Evolutionary conservation across 2,329 filamentous ascomycete species (phyloP).

Genomic region (Alternaria hordeiaustralica): DNA sequence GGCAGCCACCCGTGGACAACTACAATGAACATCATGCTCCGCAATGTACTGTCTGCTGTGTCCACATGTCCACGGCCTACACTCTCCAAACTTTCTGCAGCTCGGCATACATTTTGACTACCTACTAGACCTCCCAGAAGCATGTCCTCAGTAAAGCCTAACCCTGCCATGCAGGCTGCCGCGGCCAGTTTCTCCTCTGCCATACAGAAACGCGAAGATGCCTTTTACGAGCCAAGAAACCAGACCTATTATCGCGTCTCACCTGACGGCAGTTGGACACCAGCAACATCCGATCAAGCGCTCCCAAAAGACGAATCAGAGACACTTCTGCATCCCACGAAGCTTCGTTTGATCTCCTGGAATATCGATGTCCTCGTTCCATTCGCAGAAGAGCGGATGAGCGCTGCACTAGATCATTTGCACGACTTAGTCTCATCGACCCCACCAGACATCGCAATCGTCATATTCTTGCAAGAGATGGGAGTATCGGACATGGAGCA

Average conservation of each 20-base stretch:
- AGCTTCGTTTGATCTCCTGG: slow-evolving; percentile 52
- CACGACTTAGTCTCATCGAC: slow-evolving; percentile 32
- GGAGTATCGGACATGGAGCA: slow-evolving; percentile 52
- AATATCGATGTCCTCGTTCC: slow-evolving; percentile 58
- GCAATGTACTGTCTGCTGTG: background rate
- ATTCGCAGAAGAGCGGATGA: slow-evolving; percentile 50
- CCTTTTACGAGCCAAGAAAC: slow-evolving; percentile 21
- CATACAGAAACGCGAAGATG: background rate
- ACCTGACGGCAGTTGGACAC: background rate
- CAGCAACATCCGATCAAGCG: background rate
- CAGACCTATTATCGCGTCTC: slow-evolving; percentile 10
- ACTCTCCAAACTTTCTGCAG: background rate
- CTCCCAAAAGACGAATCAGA: background rate
- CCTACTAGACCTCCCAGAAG: background rate
- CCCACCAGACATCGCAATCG: slow-evolving; percentile 31
- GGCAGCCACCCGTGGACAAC: background rate
- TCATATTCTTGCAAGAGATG: slow-evolving; percentile 64
- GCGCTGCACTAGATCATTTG: slow-evolving; percentile 50
- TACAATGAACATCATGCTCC: background rate
- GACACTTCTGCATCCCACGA: slow-evolving; percentile 5
- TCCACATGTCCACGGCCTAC: background rate
- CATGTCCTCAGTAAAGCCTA: background rate
- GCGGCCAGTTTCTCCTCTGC: background rate
- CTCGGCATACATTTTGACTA: background rate
- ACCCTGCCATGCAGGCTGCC: background rate